These are phyloP conservation scores for Saccharomycopsis oosterbeekiorum DNA, from an alignment of 805 yeast genomes.

Conservation along the genomic window DNA sequence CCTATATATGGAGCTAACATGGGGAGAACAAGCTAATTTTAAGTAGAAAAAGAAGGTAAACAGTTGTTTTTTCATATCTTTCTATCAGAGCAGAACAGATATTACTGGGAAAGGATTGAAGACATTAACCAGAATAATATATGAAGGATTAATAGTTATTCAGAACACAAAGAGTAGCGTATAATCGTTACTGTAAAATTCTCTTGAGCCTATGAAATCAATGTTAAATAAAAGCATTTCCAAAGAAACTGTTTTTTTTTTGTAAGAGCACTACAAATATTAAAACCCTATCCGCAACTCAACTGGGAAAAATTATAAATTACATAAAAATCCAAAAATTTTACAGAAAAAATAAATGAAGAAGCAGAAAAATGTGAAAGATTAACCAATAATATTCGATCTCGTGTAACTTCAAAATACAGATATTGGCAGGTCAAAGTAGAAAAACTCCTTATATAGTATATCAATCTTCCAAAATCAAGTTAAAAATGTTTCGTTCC, in stretches of 20 bases:
- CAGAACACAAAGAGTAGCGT: too few relatives aligned
- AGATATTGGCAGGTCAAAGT: not conserved
- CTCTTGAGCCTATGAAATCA: not conserved
- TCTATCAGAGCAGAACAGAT: too few relatives aligned
- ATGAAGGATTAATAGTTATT: too few relatives aligned
- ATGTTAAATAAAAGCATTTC: not conserved
- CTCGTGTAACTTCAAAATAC: not conserved
- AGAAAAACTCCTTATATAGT: not conserved
- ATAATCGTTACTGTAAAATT: too few relatives aligned
- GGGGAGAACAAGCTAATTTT: too few relatives aligned
- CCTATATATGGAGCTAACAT: too few relatives aligned
- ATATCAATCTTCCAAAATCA: not conserved
- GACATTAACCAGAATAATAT: too few relatives aligned
- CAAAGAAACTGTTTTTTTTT: not conserved
- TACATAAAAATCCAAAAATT: not conserved
- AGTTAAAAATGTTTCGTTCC: constrained; percentile 12
- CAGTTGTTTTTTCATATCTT: too few relatives aligned
- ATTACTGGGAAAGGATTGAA: too few relatives aligned
- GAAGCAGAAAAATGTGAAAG: not conserved
- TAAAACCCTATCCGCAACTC: not conserved
- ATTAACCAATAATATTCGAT: not conserved
- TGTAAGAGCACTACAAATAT: not conserved
- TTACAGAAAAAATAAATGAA: not conserved
- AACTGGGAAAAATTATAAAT: too few relatives aligned
- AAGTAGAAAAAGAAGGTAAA: too few relatives aligned